A percentile compares a stretch with the other conserved stretches of the same genome.
Evolutionary conservation across 345 rosid species (phyloP).

Genomic region (Microthlaspi erraticum): DNA sequence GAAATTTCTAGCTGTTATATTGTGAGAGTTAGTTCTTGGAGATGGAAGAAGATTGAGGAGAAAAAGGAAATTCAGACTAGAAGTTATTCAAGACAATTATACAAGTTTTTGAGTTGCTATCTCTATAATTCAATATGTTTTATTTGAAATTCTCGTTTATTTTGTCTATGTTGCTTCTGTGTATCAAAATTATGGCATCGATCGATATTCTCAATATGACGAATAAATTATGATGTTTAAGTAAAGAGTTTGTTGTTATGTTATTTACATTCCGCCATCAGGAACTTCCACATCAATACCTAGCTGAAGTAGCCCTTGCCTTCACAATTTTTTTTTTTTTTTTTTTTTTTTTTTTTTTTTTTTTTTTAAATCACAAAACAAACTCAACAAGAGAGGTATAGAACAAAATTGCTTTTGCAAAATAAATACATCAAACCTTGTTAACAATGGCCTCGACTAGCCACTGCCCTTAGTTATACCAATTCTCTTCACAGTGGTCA

Average conservation of each 20-base stretch:
- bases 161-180: too few relatives aligned
- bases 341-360: background rate
- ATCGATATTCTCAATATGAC: too few relatives aligned
- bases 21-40: too few relatives aligned
- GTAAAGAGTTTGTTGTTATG: slow-evolving; percentile 17
- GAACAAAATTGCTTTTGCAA: slow-evolving; percentile 18
- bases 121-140: too few relatives aligned
- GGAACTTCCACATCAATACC: slow-evolving; percentile 37
- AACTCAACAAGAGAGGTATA: slow-evolving; percentile 1
- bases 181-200: too few relatives aligned
- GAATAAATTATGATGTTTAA: slow-evolving; percentile 13
- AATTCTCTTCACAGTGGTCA: slow-evolving; percentile 31
- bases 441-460: slow-evolving; percentile 35
- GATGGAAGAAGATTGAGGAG: too few relatives aligned
- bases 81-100: too few relatives aligned
- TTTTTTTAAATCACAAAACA: slow-evolving; percentile 12
- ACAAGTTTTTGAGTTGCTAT: too few relatives aligned
- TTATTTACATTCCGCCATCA: slow-evolving; percentile 37
- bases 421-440: slow-evolving; percentile 32
- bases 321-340: slow-evolving; percentile 1
- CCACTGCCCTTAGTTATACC: slow-evolving; percentile 30
- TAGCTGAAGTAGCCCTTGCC: slow-evolving; percentile 43
- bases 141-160: too few relatives aligned
- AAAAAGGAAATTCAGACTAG: too few relatives aligned
- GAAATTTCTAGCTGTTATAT: too few relatives aligned